phyloP scores from a whole-genome alignment of 1,139 yeast species.

The Debaryomycetaceae sp. region DNA sequence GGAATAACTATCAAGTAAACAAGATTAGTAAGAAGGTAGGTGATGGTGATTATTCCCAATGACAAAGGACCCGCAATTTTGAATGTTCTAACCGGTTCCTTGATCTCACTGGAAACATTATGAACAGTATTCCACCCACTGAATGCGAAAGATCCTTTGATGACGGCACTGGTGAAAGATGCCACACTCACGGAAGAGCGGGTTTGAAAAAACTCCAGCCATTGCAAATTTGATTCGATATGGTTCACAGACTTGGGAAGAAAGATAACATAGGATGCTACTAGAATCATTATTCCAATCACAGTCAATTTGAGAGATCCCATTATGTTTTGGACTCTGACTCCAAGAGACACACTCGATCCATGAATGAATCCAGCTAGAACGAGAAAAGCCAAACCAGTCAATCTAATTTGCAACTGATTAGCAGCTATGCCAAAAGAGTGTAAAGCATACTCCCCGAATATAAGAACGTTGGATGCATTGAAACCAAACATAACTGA shows the following conservation, averaged over 20 bases:
- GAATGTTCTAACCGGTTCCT: constrained; percentile 54
- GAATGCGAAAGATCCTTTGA: constrained; percentile 58
- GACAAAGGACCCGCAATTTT: constrained; percentile 62
- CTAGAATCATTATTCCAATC: constrained; percentile 43
- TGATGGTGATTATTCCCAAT: constrained; percentile 41
- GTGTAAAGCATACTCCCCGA: constrained; percentile 63
- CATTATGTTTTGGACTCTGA: constrained; percentile 52
- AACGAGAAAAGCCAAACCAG: constrained; percentile 45
- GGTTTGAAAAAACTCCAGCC: constrained; percentile 26
- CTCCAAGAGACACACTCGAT: constrained; percentile 49
- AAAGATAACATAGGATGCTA: constrained; percentile 48
- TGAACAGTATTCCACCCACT: constrained; percentile 67
- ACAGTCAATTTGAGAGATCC: constrained; percentile 52
- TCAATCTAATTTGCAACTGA: constrained; percentile 36
- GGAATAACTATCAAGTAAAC: constrained; percentile 57
- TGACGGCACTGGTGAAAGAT: constrained; percentile 52
- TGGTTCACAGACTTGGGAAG: constrained; percentile 42
- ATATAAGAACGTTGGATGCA: constrained; percentile 62
- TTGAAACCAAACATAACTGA: constrained; percentile 63
- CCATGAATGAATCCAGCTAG: constrained; percentile 50
- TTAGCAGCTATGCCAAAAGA: constrained; percentile 42
- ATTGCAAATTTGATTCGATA: constrained; percentile 36
- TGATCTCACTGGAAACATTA: constrained; percentile 58
- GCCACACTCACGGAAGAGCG: constrained; percentile 35
- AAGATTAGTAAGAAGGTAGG: constrained; percentile 52